Conservation (phyloP, 2,329 filamentous ascomycete species). For the Tothia fuscella region DNA sequence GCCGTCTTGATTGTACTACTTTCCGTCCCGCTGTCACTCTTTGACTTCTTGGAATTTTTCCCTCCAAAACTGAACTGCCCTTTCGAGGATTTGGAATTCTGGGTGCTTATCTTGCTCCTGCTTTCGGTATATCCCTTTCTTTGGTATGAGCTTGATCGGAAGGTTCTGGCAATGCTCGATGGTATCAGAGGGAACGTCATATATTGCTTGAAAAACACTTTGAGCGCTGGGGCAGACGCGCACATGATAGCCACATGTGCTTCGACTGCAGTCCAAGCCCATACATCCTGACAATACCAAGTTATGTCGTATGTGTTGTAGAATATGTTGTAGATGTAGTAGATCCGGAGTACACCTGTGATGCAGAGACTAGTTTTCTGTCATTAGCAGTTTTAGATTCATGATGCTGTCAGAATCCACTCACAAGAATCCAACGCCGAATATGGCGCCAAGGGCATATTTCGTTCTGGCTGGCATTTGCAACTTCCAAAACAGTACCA, state of each 20-base stretch:
- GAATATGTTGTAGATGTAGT: conserved; percentile 16
- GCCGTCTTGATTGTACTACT: background rate
- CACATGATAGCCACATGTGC: conserved; percentile 31
- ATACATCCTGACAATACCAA: conserved; percentile 27
- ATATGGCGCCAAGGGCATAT: conserved; percentile 31
- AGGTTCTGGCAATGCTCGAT: conserved; percentile 3
- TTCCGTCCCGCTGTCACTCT: no score
- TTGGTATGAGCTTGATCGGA: background rate
- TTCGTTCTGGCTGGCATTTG: conserved; percentile 32
- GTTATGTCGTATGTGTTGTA: conserved; percentile 28
- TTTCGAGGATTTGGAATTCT: no score
- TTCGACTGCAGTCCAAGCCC: conserved; percentile 30
- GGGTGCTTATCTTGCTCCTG: no score
- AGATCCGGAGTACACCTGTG: conserved; percentile 4
- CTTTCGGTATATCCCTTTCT: background rate
- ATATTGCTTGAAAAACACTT: conserved; percentile 32
- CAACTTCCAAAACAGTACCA: conserved; percentile 33
- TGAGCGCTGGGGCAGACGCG: conserved; percentile 31
- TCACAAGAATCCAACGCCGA: conserved; percentile 32
- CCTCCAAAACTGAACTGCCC: no score
- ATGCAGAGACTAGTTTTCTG: conserved; percentile 2
- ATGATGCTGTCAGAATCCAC: conserved; percentile 10
- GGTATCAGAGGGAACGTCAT: no score
- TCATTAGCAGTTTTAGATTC: background rate
- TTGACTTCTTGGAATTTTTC: no score